Conservation (phyloP, 2,329 filamentous ascomycete genomes). For the Microdochium nivale region DNA sequence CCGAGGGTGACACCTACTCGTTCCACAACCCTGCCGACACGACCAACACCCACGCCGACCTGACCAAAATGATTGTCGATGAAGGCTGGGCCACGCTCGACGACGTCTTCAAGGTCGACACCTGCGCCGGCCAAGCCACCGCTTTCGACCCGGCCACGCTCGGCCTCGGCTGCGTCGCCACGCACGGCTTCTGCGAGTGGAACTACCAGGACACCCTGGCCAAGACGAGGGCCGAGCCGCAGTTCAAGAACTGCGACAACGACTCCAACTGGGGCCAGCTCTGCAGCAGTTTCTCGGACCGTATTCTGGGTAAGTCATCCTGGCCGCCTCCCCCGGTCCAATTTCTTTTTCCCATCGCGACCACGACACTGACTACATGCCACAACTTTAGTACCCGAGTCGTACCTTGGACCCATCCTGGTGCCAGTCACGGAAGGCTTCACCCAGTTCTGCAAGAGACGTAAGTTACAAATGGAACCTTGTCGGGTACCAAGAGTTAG, state of each 20-base stretch:
- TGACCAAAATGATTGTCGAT: slow-evolving; percentile 9
- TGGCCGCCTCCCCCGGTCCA: background rate
- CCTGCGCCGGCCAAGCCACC: slow-evolving; percentile 11
- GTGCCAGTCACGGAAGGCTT: slow-evolving; percentile 1
- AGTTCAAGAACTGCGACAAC: slow-evolving; percentile 14
- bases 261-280: slow-evolving; percentile 10
- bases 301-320: slow-evolving; percentile 2
- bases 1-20: slow-evolving; percentile 13
- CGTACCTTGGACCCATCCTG: slow-evolving; percentile 15
- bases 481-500: too few relatives aligned
- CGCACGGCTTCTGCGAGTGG: slow-evolving; percentile 15
- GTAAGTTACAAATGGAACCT: background rate
- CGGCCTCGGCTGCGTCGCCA: slow-evolving; percentile 11
- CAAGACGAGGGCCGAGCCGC: slow-evolving; percentile 2
- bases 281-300: slow-evolving; percentile 8
- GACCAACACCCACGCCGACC: slow-evolving; percentile 11
- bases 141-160: slow-evolving; percentile 10
- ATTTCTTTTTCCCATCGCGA: background rate
- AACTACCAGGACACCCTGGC: slow-evolving; percentile 6
- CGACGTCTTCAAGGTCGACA: slow-evolving; percentile 14
- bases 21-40: slow-evolving; percentile 14
- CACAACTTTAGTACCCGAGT: slow-evolving; percentile 9
- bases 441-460: background rate
- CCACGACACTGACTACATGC: background rate
- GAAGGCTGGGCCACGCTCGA: slow-evolving; percentile 14